Evolutionary conservation across 1,139 yeast genomes (phyloP).

Genomic region (Saccharomyces hybrid): DNA sequence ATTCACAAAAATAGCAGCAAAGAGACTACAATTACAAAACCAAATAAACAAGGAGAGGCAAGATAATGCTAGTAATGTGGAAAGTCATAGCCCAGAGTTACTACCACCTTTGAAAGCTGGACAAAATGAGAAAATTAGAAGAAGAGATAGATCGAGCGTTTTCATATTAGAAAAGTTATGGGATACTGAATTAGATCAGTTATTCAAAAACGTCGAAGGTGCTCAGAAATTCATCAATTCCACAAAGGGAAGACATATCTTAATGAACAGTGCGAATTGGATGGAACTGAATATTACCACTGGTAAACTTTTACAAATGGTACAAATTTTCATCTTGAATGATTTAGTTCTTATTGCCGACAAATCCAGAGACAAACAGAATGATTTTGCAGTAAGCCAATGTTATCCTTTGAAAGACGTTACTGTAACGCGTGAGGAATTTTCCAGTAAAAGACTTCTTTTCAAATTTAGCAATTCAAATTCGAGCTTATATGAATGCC

Average conservation of each 20-base stretch:
- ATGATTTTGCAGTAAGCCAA: constrained; percentile 58
- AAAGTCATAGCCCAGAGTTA: constrained; percentile 5
- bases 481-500: constrained; percentile 41
- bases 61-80: not conserved
- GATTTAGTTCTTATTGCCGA: constrained; percentile 74
- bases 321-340: constrained; percentile 68
- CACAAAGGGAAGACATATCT: constrained; percentile 72
- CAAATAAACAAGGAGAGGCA: constrained; percentile 10
- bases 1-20: constrained; percentile 63
- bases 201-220: constrained; percentile 83
- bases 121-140: constrained; percentile 12
- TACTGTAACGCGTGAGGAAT: constrained; percentile 33
- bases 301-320: constrained; percentile 71
- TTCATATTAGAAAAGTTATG: constrained; percentile 70
- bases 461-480: constrained; percentile 19
- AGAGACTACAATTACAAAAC: constrained; percentile 43
- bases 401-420: constrained; percentile 73
- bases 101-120: constrained; percentile 22
- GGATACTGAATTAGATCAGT: constrained; percentile 63
- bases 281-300: constrained; percentile 81
- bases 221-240: constrained; percentile 77
- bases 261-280: constrained; percentile 81
- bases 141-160: constrained; percentile 60
- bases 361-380: constrained; percentile 40
- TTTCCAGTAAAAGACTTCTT: constrained; percentile 25